Conservation (phyloP, 2,329 filamentous ascomycete genomes). For the Aspergillus bombycis region DNA sequence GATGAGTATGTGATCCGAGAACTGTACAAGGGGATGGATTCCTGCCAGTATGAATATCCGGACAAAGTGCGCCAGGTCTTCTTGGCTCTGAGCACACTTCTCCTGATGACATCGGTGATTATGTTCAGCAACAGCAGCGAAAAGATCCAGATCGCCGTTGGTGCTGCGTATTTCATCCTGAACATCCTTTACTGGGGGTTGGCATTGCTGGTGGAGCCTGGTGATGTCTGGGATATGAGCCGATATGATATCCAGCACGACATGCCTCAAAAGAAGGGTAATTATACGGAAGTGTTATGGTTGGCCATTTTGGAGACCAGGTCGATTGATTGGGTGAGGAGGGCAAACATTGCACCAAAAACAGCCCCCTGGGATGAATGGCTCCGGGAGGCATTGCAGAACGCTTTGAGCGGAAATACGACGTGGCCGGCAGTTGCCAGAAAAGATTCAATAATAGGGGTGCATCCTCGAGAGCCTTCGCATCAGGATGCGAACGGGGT, state of each 20-base stretch:
- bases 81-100: conserved; percentile 61
- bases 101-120: conserved; percentile 65
- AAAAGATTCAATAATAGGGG: background rate
- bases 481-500: too few species aligned
- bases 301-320: conserved; percentile 60
- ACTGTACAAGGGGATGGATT: conserved; percentile 63
- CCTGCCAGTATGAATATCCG: conserved; percentile 57
- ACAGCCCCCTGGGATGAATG: conserved; percentile 59
- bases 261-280: fast-evolving
- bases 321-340: conserved; percentile 57
- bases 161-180: conserved; percentile 60
- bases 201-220: conserved; percentile 51
- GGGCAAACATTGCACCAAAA: conserved; percentile 55
- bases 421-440: background rate
- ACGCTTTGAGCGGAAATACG: background rate
- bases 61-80: conserved; percentile 54
- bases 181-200: conserved; percentile 64
- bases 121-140: conserved; percentile 66
- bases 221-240: conserved; percentile 58
- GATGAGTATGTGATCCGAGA: conserved; percentile 65
- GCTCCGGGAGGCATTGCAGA: conserved; percentile 42
- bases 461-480: too few species aligned
- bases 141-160: conserved; percentile 62
- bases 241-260: too few species aligned
- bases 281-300: conserved; percentile 53